These are phyloP conservation scores for Citrus reticulata DNA, from an alignment of 345 rosid genomes.

Conservation along the genomic window DNA sequence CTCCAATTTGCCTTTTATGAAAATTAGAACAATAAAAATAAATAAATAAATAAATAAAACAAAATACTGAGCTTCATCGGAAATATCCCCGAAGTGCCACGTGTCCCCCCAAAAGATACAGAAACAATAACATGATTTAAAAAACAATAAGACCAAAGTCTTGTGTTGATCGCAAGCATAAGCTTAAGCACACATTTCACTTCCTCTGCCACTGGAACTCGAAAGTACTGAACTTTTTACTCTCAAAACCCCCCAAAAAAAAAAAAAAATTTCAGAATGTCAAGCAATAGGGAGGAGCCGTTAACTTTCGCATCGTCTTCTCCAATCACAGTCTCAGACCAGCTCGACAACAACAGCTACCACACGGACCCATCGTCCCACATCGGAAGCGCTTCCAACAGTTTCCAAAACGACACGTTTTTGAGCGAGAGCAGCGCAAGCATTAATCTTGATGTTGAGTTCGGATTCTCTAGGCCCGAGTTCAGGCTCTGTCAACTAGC, in stretches of 20 bases:
- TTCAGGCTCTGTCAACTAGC: constrained; percentile 60
- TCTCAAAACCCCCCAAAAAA: not conserved
- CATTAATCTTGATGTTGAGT: constrained; percentile 48
- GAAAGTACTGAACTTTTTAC: not conserved
- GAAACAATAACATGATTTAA: too few species aligned
- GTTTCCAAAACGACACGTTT: constrained; percentile 75
- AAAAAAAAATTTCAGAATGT: constrained; percentile 23
- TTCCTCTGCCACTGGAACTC: constrained; percentile 1
- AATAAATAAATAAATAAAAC: too few species aligned
- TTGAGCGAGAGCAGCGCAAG: constrained; percentile 34
- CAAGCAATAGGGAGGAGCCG: constrained; percentile 57
- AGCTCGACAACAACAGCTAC: constrained; percentile 40
- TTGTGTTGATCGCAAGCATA: not conserved
- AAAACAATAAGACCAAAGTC: not conserved
- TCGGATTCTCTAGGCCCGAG: constrained; percentile 77
- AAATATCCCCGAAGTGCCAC: not conserved
- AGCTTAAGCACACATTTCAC: not conserved
- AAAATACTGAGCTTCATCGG: not conserved
- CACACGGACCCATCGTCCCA: constrained; percentile 48
- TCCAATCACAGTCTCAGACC: constrained; percentile 65
- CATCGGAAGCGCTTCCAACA: constrained; percentile 65
- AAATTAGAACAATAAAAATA: not conserved
- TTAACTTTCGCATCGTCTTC: constrained; percentile 60
- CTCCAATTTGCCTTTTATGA: not conserved
- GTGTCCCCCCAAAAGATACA: not conserved